Evolutionary conservation across 257 asterid species (phyloP), one percentile per base, ranked within the genome.

Genomic region (Echium plantagineum): DNA sequence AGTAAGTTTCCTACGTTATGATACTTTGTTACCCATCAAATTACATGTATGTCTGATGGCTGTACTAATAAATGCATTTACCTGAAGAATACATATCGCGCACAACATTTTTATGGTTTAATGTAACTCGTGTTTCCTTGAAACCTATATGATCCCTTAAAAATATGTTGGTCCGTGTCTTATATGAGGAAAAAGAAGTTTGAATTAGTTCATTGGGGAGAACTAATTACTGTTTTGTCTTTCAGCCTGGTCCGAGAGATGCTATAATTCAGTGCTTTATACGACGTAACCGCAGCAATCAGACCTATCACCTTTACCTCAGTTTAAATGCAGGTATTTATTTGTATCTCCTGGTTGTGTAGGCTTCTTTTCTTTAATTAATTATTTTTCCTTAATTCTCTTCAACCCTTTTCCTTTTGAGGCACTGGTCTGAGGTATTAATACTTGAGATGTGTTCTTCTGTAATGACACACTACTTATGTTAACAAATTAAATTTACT

Each of bases 211-310:
- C 48, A 38, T 10, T 0, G 1, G 0, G 48, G 9, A 38, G 48
- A 42, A 42, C 16, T 42, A 42, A 42, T 2, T 35, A 35, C 3
- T 58, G 16, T 38, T 52, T 30, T 10, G 48, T 57, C 64, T 71
- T 80, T 80, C 95, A 93, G 99, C 97, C 99, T 58, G 99, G 99
- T n/a, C 90, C 96, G 6, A 79, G 95, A 69, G 99, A 86, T 21
- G 66, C 87, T 59, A 80, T 79, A 28, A 69, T 93, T 55, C 97
- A 72, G 55, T 93, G 99, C 69, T 93, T 89, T 74, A 82, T 93
- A 67, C 86, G 82, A 73, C 73, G 99, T 82, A 81, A 81, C 63
- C 83, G 83, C 28, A 55, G 86, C 20, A 73, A 82, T n/a, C 95
- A 83, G 51, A 78, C 90, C 16, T 86, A 81, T 76, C 70, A 81